These are phyloP conservation scores for Podaxis sp. DNA, from an alignment of 768 basidiomycete genomes.

Conservation along the genomic window DNA sequence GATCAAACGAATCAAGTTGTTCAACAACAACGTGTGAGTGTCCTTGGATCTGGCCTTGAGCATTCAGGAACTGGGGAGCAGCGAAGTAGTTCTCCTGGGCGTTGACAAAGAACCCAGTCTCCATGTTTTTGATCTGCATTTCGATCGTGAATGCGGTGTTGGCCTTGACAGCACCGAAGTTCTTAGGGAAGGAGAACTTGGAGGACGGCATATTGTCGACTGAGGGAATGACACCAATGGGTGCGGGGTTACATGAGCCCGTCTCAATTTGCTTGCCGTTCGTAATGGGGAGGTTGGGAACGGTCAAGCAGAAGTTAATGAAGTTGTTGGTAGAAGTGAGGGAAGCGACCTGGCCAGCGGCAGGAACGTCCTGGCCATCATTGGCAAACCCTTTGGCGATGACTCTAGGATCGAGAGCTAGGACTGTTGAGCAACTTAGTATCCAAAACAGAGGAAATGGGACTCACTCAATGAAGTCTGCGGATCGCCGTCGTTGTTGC, in stretches of 20 bases:
- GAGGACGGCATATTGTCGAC: conserved; percentile 42
- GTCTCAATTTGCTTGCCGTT: conserved; percentile 45
- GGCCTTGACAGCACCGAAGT: conserved; percentile 37
- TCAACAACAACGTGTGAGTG: conserved; percentile 61
- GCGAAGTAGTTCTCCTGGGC: conserved; percentile 46
- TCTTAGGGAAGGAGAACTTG: conserved; percentile 44
- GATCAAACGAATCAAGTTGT: conserved; percentile 36
- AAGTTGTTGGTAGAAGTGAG: conserved; percentile 62
- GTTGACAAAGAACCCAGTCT: conserved; percentile 51
- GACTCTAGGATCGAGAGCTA: conserved; percentile 40
- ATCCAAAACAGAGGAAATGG: background rate
- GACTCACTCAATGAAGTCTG: conserved; percentile 38
- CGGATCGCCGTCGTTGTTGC: conserved; percentile 23
- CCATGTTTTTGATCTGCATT: conserved; percentile 34
- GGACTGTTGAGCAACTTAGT: conserved; percentile 3
- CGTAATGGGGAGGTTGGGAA: conserved; percentile 45
- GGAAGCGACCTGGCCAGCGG: conserved; percentile 47
- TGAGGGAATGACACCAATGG: conserved; percentile 47
- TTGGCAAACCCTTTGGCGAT: conserved; percentile 39
- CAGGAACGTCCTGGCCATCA: conserved; percentile 41
- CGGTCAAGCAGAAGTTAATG: conserved; percentile 53
- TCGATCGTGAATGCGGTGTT: conserved; percentile 43
- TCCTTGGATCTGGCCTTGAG: conserved; percentile 41
- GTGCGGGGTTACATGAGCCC: conserved; percentile 54
- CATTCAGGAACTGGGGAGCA: conserved; percentile 50